A percentile compares a stretch with the other conserved stretches of the same genome.
These are phyloP conservation scores for Pichia norvegensis DNA, from an alignment of 1,139 yeast genomes.

Conservation along the genomic window DNA sequence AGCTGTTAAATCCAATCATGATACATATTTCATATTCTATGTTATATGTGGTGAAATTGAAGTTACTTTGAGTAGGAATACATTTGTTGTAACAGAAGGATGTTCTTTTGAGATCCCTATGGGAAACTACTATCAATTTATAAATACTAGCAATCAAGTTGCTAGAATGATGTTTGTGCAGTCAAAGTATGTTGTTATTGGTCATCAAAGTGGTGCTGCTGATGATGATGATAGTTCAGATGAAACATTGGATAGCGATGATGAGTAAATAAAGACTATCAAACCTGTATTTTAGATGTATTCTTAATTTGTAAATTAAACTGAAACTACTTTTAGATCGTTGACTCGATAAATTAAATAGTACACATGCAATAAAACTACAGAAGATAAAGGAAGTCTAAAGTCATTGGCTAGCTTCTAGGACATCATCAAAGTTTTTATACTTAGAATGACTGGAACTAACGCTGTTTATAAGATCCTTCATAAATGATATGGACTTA, in stretches of 20 bases:
- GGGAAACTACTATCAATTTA: constrained; percentile 61
- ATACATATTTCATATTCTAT: constrained; percentile 65
- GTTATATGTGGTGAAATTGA: constrained; percentile 66
- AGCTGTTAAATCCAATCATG: constrained; percentile 54
- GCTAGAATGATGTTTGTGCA: constrained; percentile 76
- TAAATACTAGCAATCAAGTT: constrained; percentile 47
- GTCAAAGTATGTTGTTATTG: constrained; percentile 35
- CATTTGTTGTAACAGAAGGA: constrained; percentile 60
- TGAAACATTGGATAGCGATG: neutral
- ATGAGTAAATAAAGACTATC: neutral
- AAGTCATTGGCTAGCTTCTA: neutral
- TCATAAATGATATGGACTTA: neutral
- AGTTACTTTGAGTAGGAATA: constrained; percentile 52
- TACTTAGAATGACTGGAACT: neutral
- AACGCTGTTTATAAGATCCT: neutral
- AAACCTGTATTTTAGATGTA: neutral
- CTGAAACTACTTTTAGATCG: too few species aligned
- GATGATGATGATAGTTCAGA: neutral
- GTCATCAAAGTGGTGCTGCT: constrained; percentile 20
- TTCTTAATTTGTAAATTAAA: neutral
- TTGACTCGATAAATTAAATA: too few species aligned
- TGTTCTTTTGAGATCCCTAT: constrained; percentile 79
- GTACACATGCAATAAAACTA: neutral
- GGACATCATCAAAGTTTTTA: neutral
- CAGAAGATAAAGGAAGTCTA: neutral